Conservation (phyloP, 2,329 filamentous ascomycete genomes). For the Xylariomycetidae sp. region DNA sequence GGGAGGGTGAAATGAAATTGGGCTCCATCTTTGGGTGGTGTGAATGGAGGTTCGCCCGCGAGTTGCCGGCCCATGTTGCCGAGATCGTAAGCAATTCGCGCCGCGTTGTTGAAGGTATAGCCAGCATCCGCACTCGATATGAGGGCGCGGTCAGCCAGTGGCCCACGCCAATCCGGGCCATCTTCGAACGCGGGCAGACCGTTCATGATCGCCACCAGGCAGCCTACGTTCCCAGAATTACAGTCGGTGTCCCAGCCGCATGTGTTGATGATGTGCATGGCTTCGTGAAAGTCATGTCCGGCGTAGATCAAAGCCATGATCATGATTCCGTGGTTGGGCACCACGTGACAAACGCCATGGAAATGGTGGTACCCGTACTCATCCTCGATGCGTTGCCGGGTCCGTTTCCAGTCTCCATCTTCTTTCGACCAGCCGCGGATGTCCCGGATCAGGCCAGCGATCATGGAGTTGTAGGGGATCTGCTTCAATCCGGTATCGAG, state of each 20-base stretch:
- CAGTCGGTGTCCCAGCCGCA: conserved; percentile 35
- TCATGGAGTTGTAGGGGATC: conserved; percentile 23
- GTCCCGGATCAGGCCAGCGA: conserved; percentile 23
- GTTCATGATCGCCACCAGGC: conserved; percentile 31
- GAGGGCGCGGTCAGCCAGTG: conserved; percentile 29
- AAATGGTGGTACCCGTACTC: conserved; percentile 29
- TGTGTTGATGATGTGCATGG: conserved; percentile 32
- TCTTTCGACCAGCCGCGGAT: conserved; percentile 24
- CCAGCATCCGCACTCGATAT: conserved; percentile 32
- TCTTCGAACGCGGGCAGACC: conserved; percentile 24
- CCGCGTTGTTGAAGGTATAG: conserved; percentile 32
- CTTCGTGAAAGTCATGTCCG: conserved; percentile 25
- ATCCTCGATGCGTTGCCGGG: conserved; percentile 30
- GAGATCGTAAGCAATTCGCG: conserved; percentile 26
- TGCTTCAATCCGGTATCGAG: conserved; percentile 25
- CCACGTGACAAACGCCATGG: conserved; percentile 26
- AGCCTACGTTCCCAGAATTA: conserved; percentile 33
- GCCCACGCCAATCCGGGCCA: conserved; percentile 28
- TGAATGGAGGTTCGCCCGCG: conserved; percentile 12
- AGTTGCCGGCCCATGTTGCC: conserved; percentile 23
- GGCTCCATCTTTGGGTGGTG: conserved; percentile 26
- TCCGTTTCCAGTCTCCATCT: conserved; percentile 27
- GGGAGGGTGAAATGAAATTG: conserved; percentile 33
- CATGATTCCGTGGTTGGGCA: conserved; percentile 31
- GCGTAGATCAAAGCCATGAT: conserved; percentile 28